These are phyloP conservation scores for Candida quercuum DNA, from an alignment of 805 yeast species.

Conservation along the genomic window DNA sequence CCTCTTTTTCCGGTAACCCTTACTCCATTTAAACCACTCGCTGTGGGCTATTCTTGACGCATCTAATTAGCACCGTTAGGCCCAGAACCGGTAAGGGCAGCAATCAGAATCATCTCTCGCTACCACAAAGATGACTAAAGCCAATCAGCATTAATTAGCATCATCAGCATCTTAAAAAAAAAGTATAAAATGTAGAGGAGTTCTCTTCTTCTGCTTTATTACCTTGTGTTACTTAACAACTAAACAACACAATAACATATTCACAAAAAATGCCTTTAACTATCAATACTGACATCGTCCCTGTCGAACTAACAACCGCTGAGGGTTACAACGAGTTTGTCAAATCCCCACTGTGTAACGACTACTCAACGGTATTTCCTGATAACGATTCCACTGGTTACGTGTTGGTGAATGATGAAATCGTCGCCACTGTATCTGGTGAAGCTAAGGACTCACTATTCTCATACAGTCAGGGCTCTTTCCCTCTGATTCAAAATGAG, in stretches of 20 bases:
- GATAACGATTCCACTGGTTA: constrained; percentile 32
- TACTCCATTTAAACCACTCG: too few species aligned
- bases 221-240: neutral
- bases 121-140: too few species aligned
- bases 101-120: too few species aligned
- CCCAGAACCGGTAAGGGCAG: too few species aligned
- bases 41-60: too few species aligned
- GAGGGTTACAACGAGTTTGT: constrained; percentile 36
- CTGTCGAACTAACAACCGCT: constrained; percentile 34
- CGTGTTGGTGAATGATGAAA: constrained; percentile 28
- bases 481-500: neutral
- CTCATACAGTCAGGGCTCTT: neutral
- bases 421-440: constrained; percentile 34
- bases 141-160: too few species aligned
- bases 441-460: constrained; percentile 29
- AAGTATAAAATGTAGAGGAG: neutral
- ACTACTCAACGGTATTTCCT: constrained; percentile 30
- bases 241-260: neutral
- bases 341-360: constrained; percentile 25
- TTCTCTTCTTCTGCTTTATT: neutral
- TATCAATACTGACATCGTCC: constrained; percentile 25
- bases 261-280: constrained; percentile 3
- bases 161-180: too few species aligned
- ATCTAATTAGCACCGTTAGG: too few species aligned
- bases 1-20: too few species aligned